Base-by-base conservation (phyloP, 495 filamentous ascomycete genomes). In the Penicillium roqueforti region DNA sequence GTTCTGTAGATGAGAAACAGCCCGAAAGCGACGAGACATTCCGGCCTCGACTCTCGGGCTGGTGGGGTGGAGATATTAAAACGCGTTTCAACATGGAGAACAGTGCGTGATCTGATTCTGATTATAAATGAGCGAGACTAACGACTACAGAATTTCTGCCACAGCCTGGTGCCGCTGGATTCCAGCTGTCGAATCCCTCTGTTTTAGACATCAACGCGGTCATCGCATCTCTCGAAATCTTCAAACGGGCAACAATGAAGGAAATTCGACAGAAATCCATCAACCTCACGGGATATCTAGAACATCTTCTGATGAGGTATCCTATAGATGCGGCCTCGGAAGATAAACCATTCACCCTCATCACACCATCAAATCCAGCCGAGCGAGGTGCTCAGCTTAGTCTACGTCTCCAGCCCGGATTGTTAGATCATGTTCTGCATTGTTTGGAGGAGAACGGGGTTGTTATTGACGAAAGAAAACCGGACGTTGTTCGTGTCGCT, bases 401-500 rank as follows among this genome's bases (percentile, higher is more conserved):
- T 64, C 61, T 97, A 23, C 70, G 80, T 47, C 82, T 97, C 29
- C 56, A 73, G 22, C 76, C 79, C 1, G 86, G 85, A 0, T 64
- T 95, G 44, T 74, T 97, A 39, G 85, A 89, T 51, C 54, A 60
- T 3, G 83, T 95, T 1, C 82, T 92, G 74, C 70, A 82, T 48
- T 72, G 72, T 46, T 62, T 98, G 31, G 84, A 95, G 61, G 76
- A 80, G 38, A 69, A 80, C 11, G 85, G 83, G 3, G 82, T 96
- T 9, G 80, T 98, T 20, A 83, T 95, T 31, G 93, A 98, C 65
- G 90, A 97, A 74, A 75, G 93, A 56, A 85, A 83, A 63, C 93
- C 93, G 19, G 84, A 96, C 68, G 95, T 98, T 23, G 80, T 98
- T 28, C 76, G 93, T 6, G 88, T 97, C n/a, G 91, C 92, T 16